phyloP scores from a whole-genome alignment of 2,329 filamentous ascomycete species.

The Orbilia ellipsospora region DNA sequence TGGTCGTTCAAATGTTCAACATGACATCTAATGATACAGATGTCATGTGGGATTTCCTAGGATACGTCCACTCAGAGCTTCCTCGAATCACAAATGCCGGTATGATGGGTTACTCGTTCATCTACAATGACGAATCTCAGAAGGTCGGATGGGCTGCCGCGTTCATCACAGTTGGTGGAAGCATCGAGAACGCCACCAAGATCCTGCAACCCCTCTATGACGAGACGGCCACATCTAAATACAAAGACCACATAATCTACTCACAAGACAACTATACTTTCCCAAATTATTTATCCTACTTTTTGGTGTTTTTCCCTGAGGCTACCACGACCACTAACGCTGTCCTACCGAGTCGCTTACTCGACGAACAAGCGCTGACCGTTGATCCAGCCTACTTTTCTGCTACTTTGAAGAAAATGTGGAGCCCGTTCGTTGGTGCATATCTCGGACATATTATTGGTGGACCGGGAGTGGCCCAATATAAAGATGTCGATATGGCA shows the following conservation, averaged over 20 bases:
- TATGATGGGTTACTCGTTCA: constrained; percentile 62
- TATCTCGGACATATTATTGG: constrained; percentile 61
- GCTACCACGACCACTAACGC: constrained; percentile 56
- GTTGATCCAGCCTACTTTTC: constrained; percentile 59
- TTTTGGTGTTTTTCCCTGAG: constrained; percentile 57
- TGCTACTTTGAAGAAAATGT: constrained; percentile 61
- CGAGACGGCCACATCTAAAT: constrained; percentile 16
- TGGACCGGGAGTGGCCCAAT: constrained; percentile 62
- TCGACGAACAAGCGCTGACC: constrained; percentile 60
- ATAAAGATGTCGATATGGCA: constrained; percentile 62
- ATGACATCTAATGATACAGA: constrained; percentile 60
- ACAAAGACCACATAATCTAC: constrained; percentile 38
- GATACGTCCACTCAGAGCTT: constrained; percentile 63
- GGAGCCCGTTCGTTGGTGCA: constrained; percentile 55
- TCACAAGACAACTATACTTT: constrained; percentile 54
- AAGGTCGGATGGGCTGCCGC: constrained; percentile 11
- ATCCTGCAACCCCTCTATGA: constrained; percentile 24
- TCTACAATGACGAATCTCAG: constrained; percentile 57
- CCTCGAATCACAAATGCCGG: constrained; percentile 66
- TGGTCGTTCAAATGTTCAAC: constrained; percentile 60
- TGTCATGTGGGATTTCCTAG: constrained; percentile 62
- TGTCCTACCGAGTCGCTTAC: constrained; percentile 61
- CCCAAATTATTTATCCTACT: constrained; percentile 56
- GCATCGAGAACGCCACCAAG: constrained; percentile 13
- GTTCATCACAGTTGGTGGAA: constrained; percentile 28